These are phyloP conservation scores for Nakaseomyces delphensis DNA, from an alignment of 1,139 yeast species.

Conservation along the genomic window DNA sequence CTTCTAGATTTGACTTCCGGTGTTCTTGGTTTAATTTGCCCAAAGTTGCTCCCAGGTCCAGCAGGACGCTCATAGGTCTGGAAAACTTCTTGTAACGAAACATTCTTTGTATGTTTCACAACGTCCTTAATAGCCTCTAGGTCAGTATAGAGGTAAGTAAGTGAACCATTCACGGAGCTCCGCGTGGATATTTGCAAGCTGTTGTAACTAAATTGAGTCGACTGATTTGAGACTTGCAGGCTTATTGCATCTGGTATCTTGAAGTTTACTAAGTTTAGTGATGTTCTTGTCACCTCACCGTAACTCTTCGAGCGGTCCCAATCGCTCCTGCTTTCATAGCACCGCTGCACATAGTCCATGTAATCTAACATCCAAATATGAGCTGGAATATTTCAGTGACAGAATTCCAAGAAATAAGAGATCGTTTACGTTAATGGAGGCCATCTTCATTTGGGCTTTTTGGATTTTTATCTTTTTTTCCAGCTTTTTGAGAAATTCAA, in stretches of 20 bases:
- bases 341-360: slow-evolving; percentile 74
- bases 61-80: slow-evolving; percentile 57
- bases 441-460: too few species aligned
- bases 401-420: too few species aligned
- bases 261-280: slow-evolving; percentile 62
- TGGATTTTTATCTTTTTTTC: too few species aligned
- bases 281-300: slow-evolving; percentile 61
- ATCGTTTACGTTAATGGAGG: too few species aligned
- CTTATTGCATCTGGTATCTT: slow-evolving; percentile 60
- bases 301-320: slow-evolving; percentile 78
- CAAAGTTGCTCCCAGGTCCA: slow-evolving; percentile 9
- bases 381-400: too few species aligned
- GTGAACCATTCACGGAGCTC: slow-evolving; percentile 67
- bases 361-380: too few species aligned
- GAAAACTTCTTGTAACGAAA: slow-evolving; percentile 63
- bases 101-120: slow-evolving; percentile 44
- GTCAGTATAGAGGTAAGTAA: slow-evolving; percentile 66
- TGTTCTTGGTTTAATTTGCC: slow-evolving; percentile 10
- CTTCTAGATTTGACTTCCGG: not conserved
- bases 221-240: slow-evolving; percentile 61
- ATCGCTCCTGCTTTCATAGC: slow-evolving; percentile 57
- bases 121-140: slow-evolving; percentile 44
- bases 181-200: slow-evolving; percentile 64
- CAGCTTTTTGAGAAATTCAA: too few species aligned
- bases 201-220: slow-evolving; percentile 65